Base-by-base conservation (phyloP, 2,329 filamentous ascomycete species). In the Cladophialophora bantiana region DNA sequence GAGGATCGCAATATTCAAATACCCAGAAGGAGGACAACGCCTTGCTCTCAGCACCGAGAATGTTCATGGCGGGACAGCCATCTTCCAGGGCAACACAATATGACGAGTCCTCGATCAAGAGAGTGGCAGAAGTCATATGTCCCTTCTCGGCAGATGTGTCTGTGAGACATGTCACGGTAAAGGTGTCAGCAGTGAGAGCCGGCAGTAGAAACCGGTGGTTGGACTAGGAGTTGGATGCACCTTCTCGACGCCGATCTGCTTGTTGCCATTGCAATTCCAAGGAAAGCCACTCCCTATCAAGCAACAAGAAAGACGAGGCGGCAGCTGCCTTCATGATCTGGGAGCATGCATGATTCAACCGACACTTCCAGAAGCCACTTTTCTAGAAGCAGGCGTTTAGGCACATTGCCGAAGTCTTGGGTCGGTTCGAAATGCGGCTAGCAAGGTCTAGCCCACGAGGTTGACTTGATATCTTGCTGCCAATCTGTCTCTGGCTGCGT, bases 1-100 rank as follows among this genome's bases (percentile, higher is more conserved):
- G 32, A 67, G 55, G 50, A 26, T 59, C 35, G 52, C 53, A 36
- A 62, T 62, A 63, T 52, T 62, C 64, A 62, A 62, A 62, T 66
- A 18, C 12, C n/a, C n/a, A 53, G 31, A 36, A 64, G 42, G 42
- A 53, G 26, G 42, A 35, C 59, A 59, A 59, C 59, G 48, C 45
- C 35, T 45, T 58, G 15, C 3, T 34, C 40, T 58, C 45, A 31
- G 48, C 31, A 32, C 15, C n/a, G 53, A 35, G 7, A 55, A 50
- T 12, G n/a, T 36, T 55, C 53, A 9, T 55, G 53, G n/a, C 53
- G 18, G 31, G 32, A 55, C 31, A 26, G 31, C 32, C 53, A 38
- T 20, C 31, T 38, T 9, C 10, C 18, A 26, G 35, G 32, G 35
- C 53, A 55, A 38, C 53, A 55, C 53, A 55, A 34, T 38, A 34